Evolutionary conservation across 2,329 filamentous ascomycete genomes (phyloP).

Genomic region (Kalmusia sp.): DNA sequence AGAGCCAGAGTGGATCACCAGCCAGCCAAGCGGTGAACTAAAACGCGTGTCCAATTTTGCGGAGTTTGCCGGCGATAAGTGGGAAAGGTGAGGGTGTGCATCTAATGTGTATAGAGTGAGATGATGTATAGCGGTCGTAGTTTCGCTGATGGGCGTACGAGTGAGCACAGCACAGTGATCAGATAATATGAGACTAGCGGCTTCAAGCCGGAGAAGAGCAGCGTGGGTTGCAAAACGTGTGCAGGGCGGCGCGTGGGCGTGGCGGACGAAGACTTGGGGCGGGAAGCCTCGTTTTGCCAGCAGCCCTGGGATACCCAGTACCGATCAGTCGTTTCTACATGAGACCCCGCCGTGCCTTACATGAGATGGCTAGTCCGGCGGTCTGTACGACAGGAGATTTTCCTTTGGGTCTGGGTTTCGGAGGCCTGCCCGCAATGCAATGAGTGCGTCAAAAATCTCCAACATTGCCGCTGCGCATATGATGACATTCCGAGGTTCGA

Average conservation of each 20-base stretch:
- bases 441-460: no score
- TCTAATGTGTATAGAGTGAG: not conserved
- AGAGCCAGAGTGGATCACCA: no score
- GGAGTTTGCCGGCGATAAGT: not conserved
- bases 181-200: not conserved
- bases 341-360: not conserved
- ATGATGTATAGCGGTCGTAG: not conserved
- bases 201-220: not conserved
- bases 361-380: not conserved
- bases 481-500: not conserved
- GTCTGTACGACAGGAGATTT: not conserved
- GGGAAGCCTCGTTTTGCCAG: constrained; percentile 7
- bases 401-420: not conserved
- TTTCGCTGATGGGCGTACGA: no score
- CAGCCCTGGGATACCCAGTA: not conserved
- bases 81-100: not conserved
- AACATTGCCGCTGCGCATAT: no score
- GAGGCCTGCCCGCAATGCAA: not conserved
- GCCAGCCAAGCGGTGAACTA: no score
- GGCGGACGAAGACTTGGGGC: not conserved
- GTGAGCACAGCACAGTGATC: not conserved
- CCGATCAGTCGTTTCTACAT: not conserved
- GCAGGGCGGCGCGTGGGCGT: not conserved
- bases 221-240: constrained; percentile 1
- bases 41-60: no score